Percentiles rank a stretch among this genome's conserved stretches.
Evolutionary conservation across 345 rosid species (phyloP).

Genomic region (Turritis glabra): DNA sequence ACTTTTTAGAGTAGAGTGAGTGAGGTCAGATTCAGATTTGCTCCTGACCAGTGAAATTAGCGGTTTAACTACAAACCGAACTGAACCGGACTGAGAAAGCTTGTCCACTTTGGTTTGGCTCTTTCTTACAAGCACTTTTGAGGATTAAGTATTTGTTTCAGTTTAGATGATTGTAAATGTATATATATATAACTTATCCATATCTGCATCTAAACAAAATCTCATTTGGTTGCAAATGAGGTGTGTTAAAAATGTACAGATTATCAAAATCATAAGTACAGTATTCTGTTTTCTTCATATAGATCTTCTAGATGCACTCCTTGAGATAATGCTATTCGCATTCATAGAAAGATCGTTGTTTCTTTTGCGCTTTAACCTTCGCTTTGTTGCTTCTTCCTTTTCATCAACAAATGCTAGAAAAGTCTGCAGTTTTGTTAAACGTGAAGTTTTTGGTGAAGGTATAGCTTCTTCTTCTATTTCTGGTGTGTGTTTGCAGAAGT

Average conservation of each 20-base stretch:
- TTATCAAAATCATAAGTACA: background rate
- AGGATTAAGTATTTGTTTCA: background rate
- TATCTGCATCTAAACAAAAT: slow-evolving; percentile 4
- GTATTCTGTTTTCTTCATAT: slow-evolving; percentile 17
- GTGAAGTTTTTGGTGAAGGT: slow-evolving; percentile 40
- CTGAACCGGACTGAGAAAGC: background rate
- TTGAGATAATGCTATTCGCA: slow-evolving; percentile 10
- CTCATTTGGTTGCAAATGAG: slow-evolving; percentile 10
- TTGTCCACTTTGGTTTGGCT: background rate
- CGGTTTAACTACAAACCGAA: background rate
- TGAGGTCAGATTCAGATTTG: slow-evolving; percentile 32
- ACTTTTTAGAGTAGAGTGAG: slow-evolving; percentile 25
- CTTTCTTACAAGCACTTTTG: background rate
- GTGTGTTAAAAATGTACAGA: background rate
- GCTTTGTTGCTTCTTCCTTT: slow-evolving; percentile 50
- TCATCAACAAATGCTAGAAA: slow-evolving; percentile 64
- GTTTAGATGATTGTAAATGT: slow-evolving; percentile 2
- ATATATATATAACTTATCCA: background rate
- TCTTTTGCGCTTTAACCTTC: slow-evolving; percentile 60
- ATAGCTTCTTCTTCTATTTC: slow-evolving; percentile 20
- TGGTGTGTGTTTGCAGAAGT: slow-evolving; percentile 45
- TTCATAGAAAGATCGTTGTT: slow-evolving; percentile 36
- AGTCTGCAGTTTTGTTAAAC: slow-evolving; percentile 50
- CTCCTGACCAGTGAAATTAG: slow-evolving; percentile 6
- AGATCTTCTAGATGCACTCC: slow-evolving; percentile 16